phyloP scores from a whole-genome alignment of 1,284 basidiomycete genomes.

The Trametes pubescens region DNA sequence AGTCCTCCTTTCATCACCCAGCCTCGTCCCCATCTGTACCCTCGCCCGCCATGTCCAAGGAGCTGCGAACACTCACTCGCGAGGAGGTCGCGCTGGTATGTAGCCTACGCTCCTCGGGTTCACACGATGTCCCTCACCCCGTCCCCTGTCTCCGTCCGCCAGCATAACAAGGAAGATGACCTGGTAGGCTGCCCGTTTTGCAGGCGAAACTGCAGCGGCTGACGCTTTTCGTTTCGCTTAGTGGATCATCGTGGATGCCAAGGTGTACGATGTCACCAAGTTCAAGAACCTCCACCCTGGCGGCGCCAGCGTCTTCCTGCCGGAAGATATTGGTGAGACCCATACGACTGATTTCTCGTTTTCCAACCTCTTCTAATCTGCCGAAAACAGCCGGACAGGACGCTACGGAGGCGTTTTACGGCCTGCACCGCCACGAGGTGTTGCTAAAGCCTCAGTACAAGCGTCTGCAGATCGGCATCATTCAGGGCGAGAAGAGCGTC shows the following conservation, averaged over 20 bases:
- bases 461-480: conserved; percentile 73
- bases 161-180: conserved; percentile 74
- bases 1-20: background rate
- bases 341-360: too few species aligned
- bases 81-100: conserved; percentile 65
- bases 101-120: conserved; percentile 11
- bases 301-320: conserved; percentile 78
- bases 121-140: background rate
- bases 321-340: conserved; percentile 67
- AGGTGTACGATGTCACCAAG: conserved; percentile 83
- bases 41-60: conserved; percentile 47
- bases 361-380: conserved; percentile 35
- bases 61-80: conserved; percentile 55
- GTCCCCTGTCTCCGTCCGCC: conserved; percentile 6
- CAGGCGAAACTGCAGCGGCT: background rate
- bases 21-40: background rate
- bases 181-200: conserved; percentile 44
- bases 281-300: conserved; percentile 87
- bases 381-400: conserved; percentile 69
- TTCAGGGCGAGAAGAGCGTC: conserved; percentile 71
- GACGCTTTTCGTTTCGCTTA: conserved; percentile 36
- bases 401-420: conserved; percentile 87
- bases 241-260: conserved; percentile 88
- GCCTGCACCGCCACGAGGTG: conserved; percentile 84
- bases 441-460: conserved; percentile 77